phyloP scores from a whole-genome alignment of 768 basidiomycete species.

The Megacollybia marginata region DNA sequence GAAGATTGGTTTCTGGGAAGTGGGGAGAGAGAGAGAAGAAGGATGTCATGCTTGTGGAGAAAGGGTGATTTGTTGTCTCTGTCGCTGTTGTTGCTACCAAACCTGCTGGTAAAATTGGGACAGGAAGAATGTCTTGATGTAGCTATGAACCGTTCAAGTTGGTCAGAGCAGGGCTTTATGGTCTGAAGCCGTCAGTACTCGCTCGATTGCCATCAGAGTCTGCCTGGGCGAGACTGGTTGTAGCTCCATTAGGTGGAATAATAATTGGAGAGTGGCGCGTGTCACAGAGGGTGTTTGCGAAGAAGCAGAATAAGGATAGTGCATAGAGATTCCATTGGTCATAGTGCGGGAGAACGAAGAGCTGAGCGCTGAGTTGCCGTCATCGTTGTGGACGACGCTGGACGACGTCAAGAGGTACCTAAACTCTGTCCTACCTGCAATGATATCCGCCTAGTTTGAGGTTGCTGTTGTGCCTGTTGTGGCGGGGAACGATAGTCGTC shows the following conservation, averaged over 20 bases:
- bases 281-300: slow-evolving; percentile 19
- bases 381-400: slow-evolving; percentile 32
- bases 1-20: slow-evolving; percentile 30
- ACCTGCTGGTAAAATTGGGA: slow-evolving; percentile 16
- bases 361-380: slow-evolving; percentile 30
- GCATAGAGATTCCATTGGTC: slow-evolving; percentile 45
- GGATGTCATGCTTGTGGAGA: slow-evolving; percentile 62
- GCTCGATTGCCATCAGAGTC: slow-evolving; percentile 62
- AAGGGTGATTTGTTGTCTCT: slow-evolving; percentile 47
- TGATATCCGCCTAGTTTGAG: slow-evolving; percentile 1
- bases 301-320: slow-evolving; percentile 37
- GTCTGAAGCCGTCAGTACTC: slow-evolving; percentile 13
- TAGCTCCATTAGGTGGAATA: slow-evolving; percentile 76
- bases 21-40: slow-evolving; percentile 10
- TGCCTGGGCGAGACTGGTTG: slow-evolving; percentile 29
- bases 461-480: slow-evolving; percentile 28
- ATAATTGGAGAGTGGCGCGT: slow-evolving; percentile 63
- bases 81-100: slow-evolving; percentile 14
- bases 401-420: no score
- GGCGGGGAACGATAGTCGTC: no score
- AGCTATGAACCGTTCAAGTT: slow-evolving; percentile 40
- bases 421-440: not conserved
- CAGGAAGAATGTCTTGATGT: slow-evolving; percentile 24
- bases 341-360: slow-evolving; percentile 40
- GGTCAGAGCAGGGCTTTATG: slow-evolving; percentile 49